These are phyloP conservation scores for Verbena officinalis DNA, from an alignment of 257 asterid species.

Conservation along the genomic window DNA sequence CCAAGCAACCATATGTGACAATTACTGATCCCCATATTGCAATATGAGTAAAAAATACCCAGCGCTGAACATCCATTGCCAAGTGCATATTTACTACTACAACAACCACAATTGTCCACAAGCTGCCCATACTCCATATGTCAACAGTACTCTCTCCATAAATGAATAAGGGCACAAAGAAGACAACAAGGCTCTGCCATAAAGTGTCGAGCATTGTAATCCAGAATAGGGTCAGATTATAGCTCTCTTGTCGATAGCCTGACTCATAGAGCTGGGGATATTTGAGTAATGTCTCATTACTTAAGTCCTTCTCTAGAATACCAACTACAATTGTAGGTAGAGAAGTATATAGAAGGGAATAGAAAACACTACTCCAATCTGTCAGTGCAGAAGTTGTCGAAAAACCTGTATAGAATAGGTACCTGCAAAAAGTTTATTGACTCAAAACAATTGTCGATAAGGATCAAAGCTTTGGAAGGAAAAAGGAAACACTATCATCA, in stretches of 20 bases:
- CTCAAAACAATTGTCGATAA: slow-evolving; percentile 3
- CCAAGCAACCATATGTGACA: slow-evolving; percentile 54
- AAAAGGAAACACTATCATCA: slow-evolving; percentile 9
- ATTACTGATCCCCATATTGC: slow-evolving; percentile 92
- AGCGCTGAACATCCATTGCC: slow-evolving; percentile 93
- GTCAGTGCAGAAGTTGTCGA: slow-evolving; percentile 95
- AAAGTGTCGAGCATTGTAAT: slow-evolving; percentile 88
- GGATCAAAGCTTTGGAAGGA: slow-evolving; percentile 19
- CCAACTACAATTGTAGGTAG: slow-evolving; percentile 94
- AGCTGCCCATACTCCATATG: slow-evolving; percentile 98
- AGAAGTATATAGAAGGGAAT: slow-evolving; percentile 90
- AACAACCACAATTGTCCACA: slow-evolving; percentile 96
- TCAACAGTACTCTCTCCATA: slow-evolving; percentile 81
- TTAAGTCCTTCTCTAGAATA: slow-evolving; percentile 89
- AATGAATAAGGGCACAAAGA: slow-evolving; percentile 73
- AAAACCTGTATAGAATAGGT: slow-evolving; percentile 81
- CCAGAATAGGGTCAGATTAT: slow-evolving; percentile 91
- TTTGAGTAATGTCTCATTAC: slow-evolving; percentile 77
- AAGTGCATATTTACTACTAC: slow-evolving; percentile 85
- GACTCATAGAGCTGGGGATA: slow-evolving; percentile 95
- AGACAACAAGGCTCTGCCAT: slow-evolving; percentile 98
- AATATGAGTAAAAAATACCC: slow-evolving; percentile 80
- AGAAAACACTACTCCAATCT: slow-evolving; percentile 96
- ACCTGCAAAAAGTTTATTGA: slow-evolving; percentile 51
- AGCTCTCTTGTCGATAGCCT: slow-evolving; percentile 92